These are phyloP conservation scores for Ceratocystis diversiconidia DNA, from an alignment of 2,329 filamentous ascomycete species.

Conservation along the genomic window DNA sequence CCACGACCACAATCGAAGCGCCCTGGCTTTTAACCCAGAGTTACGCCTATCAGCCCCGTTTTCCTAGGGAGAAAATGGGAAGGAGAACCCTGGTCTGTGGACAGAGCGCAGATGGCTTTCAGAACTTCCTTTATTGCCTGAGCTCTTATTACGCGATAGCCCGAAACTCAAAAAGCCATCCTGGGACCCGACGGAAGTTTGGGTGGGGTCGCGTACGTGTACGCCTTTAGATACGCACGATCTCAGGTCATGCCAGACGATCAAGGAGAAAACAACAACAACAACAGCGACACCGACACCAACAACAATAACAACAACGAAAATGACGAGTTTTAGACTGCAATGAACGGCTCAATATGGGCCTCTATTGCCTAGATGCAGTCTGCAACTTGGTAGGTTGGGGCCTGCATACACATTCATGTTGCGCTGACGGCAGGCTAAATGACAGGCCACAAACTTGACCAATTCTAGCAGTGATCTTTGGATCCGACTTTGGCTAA, in stretches of 20 bases:
- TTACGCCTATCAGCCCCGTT: conserved; percentile 2
- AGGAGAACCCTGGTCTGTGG: background rate
- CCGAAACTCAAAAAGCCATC: background rate
- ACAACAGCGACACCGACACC: background rate
- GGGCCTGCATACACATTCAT: too few species aligned
- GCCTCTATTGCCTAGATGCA: background rate
- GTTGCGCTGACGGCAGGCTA: background rate
- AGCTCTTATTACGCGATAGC: background rate
- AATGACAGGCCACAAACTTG: background rate
- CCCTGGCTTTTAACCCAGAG: background rate
- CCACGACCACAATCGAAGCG: background rate
- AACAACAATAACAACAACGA: background rate
- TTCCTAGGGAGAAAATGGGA: background rate
- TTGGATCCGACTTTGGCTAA: background rate
- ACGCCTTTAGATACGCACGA: background rate
- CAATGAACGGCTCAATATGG: too few species aligned
- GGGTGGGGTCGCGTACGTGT: background rate
- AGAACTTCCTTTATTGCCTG: background rate
- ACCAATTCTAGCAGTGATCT: background rate
- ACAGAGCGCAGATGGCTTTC: background rate
- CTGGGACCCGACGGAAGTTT: background rate
- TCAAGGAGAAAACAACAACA: background rate
- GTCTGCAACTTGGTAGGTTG: background rate
- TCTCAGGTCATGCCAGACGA: background rate
- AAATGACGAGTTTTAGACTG: background rate